Evolutionary conservation across 768 basidiomycete genomes (phyloP), one percentile per base, ranked within the genome.

Genomic region (Agrocybe praecox): DNA sequence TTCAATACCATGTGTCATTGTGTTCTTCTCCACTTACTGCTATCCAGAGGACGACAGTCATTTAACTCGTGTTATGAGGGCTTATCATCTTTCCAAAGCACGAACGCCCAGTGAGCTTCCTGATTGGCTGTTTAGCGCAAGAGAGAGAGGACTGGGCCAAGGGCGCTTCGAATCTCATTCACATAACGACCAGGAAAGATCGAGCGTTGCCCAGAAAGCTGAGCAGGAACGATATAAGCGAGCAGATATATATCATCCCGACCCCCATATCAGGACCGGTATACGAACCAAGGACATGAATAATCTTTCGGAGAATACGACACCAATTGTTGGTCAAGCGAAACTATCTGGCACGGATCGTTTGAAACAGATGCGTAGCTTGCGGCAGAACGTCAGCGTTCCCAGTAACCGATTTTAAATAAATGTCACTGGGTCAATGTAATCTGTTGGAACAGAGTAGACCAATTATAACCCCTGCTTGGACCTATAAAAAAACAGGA

Each of bases 71-170:
- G 83, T 82, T 5, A 82, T 89, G 84, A 87, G 86, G 65, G 80
- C 83, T 0, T 89, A 88, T 65, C 82, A 89, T 62, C 76, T 87
- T 47, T 78, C 78, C 23, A 85, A 86, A 66, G 86, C 86, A 19
- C 76, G 76, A 22, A 73, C 77, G 34, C 81, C 80, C 10, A 63
- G 77, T 24, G 86, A 88, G 64, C 77, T 89, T 18, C 87, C 88
- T 10, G 71, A 76, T 8, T 89, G 87, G 88, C 76, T 90, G 17
- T 88, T 89, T 55, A 79, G 79, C 44, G 83, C 80, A 53, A 75
- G 71, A 42, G 86, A 88, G 62, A 43, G 75, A 75, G 53, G 56
- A 60, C 67, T 43, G 52, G 52, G 60, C 12, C 50, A 60, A 40
- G 46, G 48, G 48, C 58, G 58, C 55, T 26, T 61, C 10, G 63